phyloP scores from a whole-genome alignment of 208 protist species.

The Leishmania turanica region DNA sequence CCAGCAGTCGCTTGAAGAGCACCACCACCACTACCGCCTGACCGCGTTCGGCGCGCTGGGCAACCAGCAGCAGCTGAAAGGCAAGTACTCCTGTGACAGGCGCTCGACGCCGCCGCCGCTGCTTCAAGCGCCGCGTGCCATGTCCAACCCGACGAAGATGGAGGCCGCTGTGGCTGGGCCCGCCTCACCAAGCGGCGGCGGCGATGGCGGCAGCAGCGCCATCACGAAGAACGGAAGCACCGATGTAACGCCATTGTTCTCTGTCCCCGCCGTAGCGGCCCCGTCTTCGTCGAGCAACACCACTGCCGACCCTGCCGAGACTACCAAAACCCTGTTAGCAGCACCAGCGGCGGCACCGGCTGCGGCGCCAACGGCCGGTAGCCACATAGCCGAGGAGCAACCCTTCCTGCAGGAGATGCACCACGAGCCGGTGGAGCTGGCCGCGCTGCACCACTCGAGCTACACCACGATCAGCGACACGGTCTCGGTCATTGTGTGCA shows the following conservation, averaged over 20 bases:
- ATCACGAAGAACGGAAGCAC: not conserved
- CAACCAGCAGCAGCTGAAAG: constrained; percentile 11
- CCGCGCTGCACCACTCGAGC: constrained; percentile 51
- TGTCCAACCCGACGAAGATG: not conserved
- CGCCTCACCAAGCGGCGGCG: not conserved
- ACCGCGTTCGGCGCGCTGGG: constrained; percentile 10
- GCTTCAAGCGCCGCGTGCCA: not conserved
- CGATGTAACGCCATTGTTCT: not conserved
- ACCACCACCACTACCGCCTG: constrained; percentile 29
- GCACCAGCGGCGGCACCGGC: not conserved
- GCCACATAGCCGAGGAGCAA: constrained; percentile 19
- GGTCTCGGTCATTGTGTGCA: constrained; percentile 84
- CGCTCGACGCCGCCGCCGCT: not conserved
- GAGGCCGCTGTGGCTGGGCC: not conserved
- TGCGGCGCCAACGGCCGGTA: not conserved
- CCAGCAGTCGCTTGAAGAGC: constrained; percentile 33
- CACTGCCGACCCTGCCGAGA: not conserved
- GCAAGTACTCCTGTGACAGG: not conserved
- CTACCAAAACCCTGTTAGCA: not conserved
- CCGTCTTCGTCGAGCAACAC: not conserved
- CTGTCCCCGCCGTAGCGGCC: not conserved
- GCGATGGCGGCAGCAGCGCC: not conserved
- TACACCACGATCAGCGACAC: constrained; percentile 83
- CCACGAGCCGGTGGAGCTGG: constrained; percentile 15
- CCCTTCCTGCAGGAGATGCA: constrained; percentile 19